Percentiles rank a stretch among this genome's conserved stretches.
Evolutionary conservation across 495 filamentous ascomycete genomes (phyloP).

Genomic region (Hyaloscypha bicolor): DNA sequence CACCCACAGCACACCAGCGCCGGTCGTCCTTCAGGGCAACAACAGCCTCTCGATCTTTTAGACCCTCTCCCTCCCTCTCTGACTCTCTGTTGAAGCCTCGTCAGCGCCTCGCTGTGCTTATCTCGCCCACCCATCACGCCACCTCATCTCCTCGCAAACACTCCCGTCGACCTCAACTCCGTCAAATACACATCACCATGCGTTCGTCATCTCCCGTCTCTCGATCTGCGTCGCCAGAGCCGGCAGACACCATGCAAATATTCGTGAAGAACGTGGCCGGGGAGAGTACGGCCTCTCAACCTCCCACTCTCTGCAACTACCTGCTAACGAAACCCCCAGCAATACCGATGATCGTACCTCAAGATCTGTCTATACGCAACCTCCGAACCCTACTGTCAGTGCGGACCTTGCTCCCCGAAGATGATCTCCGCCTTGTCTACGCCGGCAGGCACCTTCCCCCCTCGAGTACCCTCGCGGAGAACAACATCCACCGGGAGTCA

Average conservation of each 20-base stretch:
- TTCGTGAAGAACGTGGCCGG: slow-evolving; percentile 52
- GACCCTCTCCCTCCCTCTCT: neutral
- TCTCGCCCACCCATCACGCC: slow-evolving; percentile 17
- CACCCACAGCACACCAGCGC: too few species aligned
- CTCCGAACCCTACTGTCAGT: slow-evolving; percentile 49
- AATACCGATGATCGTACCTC: slow-evolving; percentile 46
- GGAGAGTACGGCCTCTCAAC: slow-evolving; percentile 41
- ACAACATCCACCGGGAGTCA: slow-evolving; percentile 42
- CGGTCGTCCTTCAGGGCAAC: too few species aligned
- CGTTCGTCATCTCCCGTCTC: slow-evolving; percentile 28
- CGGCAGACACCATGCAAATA: slow-evolving; percentile 47
- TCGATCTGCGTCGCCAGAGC: slow-evolving; percentile 33
- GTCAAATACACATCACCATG: slow-evolving; percentile 18
- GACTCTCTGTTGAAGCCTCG: neutral
- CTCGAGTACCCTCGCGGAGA: slow-evolving; percentile 37
- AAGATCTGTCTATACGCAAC: slow-evolving; percentile 43
- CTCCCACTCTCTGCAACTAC: slow-evolving; percentile 9
- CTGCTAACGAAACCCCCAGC: slow-evolving; percentile 34
- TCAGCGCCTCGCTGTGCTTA: slow-evolving; percentile 12
- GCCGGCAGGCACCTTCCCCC: slow-evolving; percentile 48
- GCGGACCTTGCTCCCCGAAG: slow-evolving; percentile 44
- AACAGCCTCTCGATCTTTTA: too few species aligned
- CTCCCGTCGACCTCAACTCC: neutral
- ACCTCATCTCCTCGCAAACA: slow-evolving; percentile 5
- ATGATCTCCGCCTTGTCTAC: slow-evolving; percentile 47